Conservation (phyloP, 2,329 filamentous ascomycete genomes). For the Fusarium equiseti region DNA sequence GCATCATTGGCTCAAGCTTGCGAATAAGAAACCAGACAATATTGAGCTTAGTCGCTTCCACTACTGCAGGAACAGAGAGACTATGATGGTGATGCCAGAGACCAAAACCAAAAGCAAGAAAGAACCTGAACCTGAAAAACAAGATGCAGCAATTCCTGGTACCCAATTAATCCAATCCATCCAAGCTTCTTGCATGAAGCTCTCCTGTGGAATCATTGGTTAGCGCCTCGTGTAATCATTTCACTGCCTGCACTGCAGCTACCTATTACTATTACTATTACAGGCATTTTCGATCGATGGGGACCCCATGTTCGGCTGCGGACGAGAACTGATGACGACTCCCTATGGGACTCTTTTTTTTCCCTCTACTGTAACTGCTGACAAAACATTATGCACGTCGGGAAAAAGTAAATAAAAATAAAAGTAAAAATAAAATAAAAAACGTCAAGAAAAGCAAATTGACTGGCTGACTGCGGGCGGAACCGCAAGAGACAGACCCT, state of each 20-base stretch:
- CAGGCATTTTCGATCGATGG: constrained; percentile 31
- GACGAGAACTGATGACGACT: constrained; percentile 33
- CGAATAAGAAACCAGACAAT: constrained; percentile 20
- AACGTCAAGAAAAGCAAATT: background rate
- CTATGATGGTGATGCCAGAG: background rate
- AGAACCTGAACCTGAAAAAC: constrained; percentile 6
- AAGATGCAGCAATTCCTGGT: constrained; percentile 27
- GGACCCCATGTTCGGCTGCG: constrained; percentile 16
- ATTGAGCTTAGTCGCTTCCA: constrained; percentile 36
- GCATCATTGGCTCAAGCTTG: constrained; percentile 10
- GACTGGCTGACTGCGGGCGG: constrained; percentile 19
- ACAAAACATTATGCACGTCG: constrained; percentile 12
- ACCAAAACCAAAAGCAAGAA: background rate
- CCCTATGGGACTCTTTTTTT: constrained; percentile 3
- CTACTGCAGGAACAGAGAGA: constrained; percentile 46
- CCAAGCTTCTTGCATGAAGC: constrained; percentile 30
- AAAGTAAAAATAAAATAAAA: background rate
- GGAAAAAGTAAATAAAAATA: constrained; percentile 1
- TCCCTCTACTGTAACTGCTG: constrained; percentile 13
- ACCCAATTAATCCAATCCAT: constrained; percentile 14
- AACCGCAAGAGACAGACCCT: constrained; percentile 26
- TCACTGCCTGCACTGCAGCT: background rate
- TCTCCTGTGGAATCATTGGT: constrained; percentile 23
- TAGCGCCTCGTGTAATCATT: constrained; percentile 33
- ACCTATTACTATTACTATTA: background rate